phyloP scores from a whole-genome alignment of 495 filamentous ascomycete species.

The Thermothielavioides terrestris region DNA sequence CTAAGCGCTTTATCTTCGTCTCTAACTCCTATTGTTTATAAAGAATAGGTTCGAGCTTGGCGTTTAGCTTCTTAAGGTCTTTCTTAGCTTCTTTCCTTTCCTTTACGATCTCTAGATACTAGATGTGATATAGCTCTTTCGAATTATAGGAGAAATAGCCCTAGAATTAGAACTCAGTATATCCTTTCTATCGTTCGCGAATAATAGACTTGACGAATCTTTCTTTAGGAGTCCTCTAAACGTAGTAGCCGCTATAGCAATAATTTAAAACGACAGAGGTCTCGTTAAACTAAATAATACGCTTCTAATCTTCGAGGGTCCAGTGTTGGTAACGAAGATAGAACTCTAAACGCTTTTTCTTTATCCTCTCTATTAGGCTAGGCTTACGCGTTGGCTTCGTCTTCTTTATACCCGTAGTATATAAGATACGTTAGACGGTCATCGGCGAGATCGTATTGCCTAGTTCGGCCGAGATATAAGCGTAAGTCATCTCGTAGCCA shows the following conservation, averaged over 20 bases:
- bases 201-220: constrained; percentile 14
- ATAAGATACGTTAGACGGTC: background rate
- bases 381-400: background rate
- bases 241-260: too few species aligned
- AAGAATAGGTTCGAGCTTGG: constrained; percentile 7
- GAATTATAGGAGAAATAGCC: constrained; percentile 28
- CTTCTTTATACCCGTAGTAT: background rate
- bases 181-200: constrained; percentile 24
- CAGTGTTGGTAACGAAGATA: background rate
- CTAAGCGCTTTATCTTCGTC: constrained; percentile 6
- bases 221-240: too few species aligned
- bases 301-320: too few species aligned
- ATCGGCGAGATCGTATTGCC: background rate
- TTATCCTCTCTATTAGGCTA: background rate
- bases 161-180: constrained; percentile 34
- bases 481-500: background rate
- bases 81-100: constrained; percentile 14
- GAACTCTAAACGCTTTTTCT: background rate
- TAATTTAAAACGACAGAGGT: background rate
- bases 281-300: too few species aligned
- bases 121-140: constrained; percentile 28
- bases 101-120: constrained; percentile 16
- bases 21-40: constrained; percentile 11
- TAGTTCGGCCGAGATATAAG: background rate
- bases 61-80: constrained; percentile 11